Conservation (phyloP, 306 rosid genomes). For the Carpinus fangiana region DNA sequence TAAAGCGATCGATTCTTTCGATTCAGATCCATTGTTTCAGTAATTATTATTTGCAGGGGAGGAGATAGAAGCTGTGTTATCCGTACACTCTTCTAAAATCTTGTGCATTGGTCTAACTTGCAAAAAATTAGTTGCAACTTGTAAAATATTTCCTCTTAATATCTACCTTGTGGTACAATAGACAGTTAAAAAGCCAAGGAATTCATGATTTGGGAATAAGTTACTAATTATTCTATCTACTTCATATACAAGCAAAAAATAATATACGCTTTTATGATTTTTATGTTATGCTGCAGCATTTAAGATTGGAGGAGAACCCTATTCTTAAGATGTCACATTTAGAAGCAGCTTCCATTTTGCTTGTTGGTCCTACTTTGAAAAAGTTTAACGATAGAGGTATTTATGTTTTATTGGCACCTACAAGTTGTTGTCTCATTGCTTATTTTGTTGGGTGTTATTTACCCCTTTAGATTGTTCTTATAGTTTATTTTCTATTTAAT, state of each 20-base stretch:
- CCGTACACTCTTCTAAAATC: neutral
- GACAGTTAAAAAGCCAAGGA: neutral
- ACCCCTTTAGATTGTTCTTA: neutral
- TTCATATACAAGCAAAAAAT: neutral
- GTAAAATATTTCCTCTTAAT: neutral
- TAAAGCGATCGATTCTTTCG: neutral
- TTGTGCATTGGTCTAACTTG: neutral
- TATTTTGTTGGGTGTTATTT: neutral
- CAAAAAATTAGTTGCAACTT: neutral
- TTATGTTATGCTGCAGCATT: slow-evolving; percentile 65
- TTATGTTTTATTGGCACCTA: slow-evolving; percentile 24
- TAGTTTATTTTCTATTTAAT: slow-evolving; percentile 6
- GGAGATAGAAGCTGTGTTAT: neutral
- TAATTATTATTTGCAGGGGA: neutral
- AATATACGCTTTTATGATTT: slow-evolving; percentile 12
- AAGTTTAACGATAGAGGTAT: slow-evolving; percentile 97
- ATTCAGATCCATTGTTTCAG: neutral
- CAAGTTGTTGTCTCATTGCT: slow-evolving; percentile 6
- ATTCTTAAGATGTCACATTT: slow-evolving; percentile 87
- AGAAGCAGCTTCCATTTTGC: slow-evolving; percentile 95
- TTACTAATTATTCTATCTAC: neutral
- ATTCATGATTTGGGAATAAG: neutral
- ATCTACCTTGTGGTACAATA: neutral
- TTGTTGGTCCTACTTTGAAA: slow-evolving; percentile 90
- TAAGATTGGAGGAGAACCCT: slow-evolving; percentile 97